phyloP scores from a whole-genome alignment of 2,329 filamentous ascomycete genomes.

The Myriosclerotinia duriaeana region DNA sequence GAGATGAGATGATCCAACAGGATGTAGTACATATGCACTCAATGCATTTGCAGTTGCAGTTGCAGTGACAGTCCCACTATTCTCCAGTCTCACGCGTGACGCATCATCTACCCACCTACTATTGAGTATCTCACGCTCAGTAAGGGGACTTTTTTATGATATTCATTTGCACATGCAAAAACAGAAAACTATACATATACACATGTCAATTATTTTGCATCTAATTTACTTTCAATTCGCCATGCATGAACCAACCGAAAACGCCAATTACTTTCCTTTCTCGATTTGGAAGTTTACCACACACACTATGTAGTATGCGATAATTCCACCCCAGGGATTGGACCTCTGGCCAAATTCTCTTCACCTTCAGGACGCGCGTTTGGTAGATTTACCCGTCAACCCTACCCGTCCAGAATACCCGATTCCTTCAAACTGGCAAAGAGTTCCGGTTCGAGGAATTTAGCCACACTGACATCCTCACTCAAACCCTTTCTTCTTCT shows the following conservation, averaged over 20 bases:
- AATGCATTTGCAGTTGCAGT: too few relatives aligned
- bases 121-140: too few relatives aligned
- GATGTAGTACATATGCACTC: too few relatives aligned
- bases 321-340: neutral
- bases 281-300: constrained; percentile 13
- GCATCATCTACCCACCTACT: too few relatives aligned
- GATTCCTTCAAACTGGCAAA: constrained; percentile 86
- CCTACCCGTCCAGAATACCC: constrained; percentile 69
- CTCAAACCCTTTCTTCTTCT: constrained; percentile 87
- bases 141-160: neutral
- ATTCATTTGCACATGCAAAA: neutral
- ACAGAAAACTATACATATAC: neutral
- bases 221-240: constrained; percentile 9
- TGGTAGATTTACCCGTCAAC: neutral
- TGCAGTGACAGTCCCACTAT: too few relatives aligned
- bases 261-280: constrained; percentile 1
- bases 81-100: too few relatives aligned
- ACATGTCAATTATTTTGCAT: constrained; percentile 8
- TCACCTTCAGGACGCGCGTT: neutral
- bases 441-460: constrained; percentile 93
- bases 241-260: constrained; percentile 11
- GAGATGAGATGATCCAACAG: too few relatives aligned
- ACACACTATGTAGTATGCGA: neutral
- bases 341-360: neutral
- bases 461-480: constrained; percentile 93